Percentiles rank a stretch among this genome's conserved stretches.
phyloP scores from a whole-genome alignment of 2,329 filamentous ascomycete species.

The Pseudogymnoascus destructans region DNA sequence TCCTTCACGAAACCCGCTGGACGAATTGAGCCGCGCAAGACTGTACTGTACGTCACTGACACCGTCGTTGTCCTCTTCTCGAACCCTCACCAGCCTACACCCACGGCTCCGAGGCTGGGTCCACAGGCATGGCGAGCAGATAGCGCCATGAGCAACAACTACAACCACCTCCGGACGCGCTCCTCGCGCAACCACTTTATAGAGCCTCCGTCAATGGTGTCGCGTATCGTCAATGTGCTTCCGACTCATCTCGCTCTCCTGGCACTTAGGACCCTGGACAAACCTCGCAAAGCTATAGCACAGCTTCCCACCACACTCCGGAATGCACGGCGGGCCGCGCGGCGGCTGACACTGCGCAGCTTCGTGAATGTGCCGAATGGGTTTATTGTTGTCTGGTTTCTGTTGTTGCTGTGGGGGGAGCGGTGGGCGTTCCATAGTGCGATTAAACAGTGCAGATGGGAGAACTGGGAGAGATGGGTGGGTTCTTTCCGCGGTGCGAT shows the following conservation, averaged over 20 bases:
- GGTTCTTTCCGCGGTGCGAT: conserved; percentile 21
- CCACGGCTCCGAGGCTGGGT: neutral
- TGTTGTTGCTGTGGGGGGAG: conserved; percentile 76
- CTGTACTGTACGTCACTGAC: neutral
- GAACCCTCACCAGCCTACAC: neutral
- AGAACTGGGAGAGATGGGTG: conserved; percentile 88
- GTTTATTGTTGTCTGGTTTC: conserved; percentile 60
- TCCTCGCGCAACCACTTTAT: conserved; percentile 20
- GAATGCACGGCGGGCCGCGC: conserved; percentile 1
- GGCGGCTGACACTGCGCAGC: conserved; percentile 26
- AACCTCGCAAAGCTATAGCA: conserved; percentile 10
- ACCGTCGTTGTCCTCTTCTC: neutral
- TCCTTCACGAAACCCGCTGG: neutral
- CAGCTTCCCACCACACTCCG: neutral
- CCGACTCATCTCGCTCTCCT: conserved; percentile 17
- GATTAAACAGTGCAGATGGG: conserved; percentile 66
- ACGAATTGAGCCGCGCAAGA: neutral
- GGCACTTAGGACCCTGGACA: conserved; percentile 19
- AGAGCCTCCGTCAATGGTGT: conserved; percentile 20
- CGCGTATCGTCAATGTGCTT: conserved; percentile 18
- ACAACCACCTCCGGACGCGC: conserved; percentile 10
- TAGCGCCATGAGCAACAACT: conserved; percentile 1
- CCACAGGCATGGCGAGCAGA: conserved; percentile 7
- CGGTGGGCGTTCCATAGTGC: conserved; percentile 59
- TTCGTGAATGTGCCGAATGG: conserved; percentile 51